These are phyloP conservation scores for Chloropicon primus DNA, from an alignment of 139 green algal species.

Conservation along the genomic window DNA sequence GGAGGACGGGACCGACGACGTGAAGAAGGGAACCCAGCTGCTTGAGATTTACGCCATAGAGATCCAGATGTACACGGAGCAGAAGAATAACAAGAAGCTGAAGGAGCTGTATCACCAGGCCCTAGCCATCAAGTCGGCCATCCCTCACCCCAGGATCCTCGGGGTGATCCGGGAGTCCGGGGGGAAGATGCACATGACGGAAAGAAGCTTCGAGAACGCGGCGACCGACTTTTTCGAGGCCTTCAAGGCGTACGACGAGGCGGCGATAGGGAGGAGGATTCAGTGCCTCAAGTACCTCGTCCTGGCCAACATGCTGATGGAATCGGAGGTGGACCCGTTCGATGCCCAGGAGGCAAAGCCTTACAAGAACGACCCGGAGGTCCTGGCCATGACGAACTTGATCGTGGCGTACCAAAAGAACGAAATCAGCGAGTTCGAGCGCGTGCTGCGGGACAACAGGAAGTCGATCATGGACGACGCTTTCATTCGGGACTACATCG, in stretches of 20 bases:
- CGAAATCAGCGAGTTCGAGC: conserved; percentile 86
- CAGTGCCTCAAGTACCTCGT: conserved; percentile 98
- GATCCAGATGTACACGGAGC: conserved; percentile 91
- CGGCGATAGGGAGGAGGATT: conserved; percentile 57
- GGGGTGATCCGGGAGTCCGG: conserved; percentile 63
- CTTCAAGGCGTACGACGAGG: conserved; percentile 98
- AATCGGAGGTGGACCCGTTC: conserved; percentile 27
- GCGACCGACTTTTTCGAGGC: conserved; percentile 98
- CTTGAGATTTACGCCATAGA: conserved; percentile 95
- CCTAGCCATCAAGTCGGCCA: conserved; percentile 78
- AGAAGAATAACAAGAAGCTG: conserved; percentile 85
- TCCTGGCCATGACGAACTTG: conserved; percentile 88
- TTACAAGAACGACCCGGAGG: conserved; percentile 64
- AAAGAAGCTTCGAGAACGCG: conserved; percentile 72
- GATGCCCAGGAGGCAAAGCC: conserved; percentile 7
- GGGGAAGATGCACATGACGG: conserved; percentile 97
- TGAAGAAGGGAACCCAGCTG: conserved; percentile 95
- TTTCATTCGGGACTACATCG: conserved; percentile 91
- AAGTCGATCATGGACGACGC: conserved; percentile 85
- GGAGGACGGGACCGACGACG: conserved; percentile 78
- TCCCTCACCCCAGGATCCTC: conserved; percentile 94
- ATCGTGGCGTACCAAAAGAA: conserved; percentile 89
- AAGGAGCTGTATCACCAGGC: conserved; percentile 67
- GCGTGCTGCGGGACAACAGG: conserved; percentile 58
- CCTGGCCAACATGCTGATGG: conserved; percentile 95